phyloP scores from a whole-genome alignment of 148 eudicot species.

The Vaccinium corymbosum region DNA sequence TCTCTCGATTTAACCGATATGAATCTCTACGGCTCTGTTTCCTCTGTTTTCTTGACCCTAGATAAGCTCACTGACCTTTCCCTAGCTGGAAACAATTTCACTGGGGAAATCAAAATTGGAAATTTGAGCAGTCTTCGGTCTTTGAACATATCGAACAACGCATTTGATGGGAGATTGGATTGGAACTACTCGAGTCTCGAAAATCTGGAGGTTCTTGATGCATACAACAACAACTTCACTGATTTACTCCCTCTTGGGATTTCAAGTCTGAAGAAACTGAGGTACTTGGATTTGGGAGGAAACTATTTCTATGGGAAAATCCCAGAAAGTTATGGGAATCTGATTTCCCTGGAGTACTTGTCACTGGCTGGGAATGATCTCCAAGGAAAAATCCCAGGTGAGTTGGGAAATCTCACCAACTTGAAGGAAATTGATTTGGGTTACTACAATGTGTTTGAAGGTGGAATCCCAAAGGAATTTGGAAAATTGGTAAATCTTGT shows the following conservation, averaged over 20 bases:
- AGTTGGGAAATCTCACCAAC: slow-evolving; percentile 76
- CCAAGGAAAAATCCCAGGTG: slow-evolving; percentile 64
- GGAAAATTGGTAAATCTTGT: slow-evolving; percentile 68
- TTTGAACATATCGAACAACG: slow-evolving; percentile 77
- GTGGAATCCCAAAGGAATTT: slow-evolving; percentile 75
- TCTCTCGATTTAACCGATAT: slow-evolving; percentile 71
- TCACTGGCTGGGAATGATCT: slow-evolving; percentile 70
- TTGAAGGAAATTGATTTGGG: slow-evolving; percentile 68
- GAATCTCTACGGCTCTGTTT: slow-evolving; percentile 61
- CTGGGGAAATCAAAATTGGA: slow-evolving; percentile 45
- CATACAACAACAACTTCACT: slow-evolving; percentile 72
- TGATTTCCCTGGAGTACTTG: slow-evolving; percentile 49
- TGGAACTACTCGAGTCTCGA: slow-evolving; percentile 50
- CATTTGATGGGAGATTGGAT: slow-evolving; percentile 40
- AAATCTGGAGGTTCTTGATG: slow-evolving; percentile 62
- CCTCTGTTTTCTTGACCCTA: slow-evolving; percentile 47
- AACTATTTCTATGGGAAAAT: slow-evolving; percentile 69
- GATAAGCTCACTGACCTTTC: slow-evolving; percentile 52
- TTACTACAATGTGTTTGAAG: slow-evolving; percentile 57
- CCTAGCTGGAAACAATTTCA: slow-evolving; percentile 82
- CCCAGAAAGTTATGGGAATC: slow-evolving; percentile 49
- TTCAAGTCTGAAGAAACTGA: slow-evolving; percentile 39
- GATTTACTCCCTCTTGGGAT: slow-evolving; percentile 55
- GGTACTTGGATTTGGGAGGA: slow-evolving; percentile 81
- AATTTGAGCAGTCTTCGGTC: slow-evolving; percentile 41